These are phyloP conservation scores for Dimocarpus longan DNA, from an alignment of 345 rosid species.

Conservation along the genomic window DNA sequence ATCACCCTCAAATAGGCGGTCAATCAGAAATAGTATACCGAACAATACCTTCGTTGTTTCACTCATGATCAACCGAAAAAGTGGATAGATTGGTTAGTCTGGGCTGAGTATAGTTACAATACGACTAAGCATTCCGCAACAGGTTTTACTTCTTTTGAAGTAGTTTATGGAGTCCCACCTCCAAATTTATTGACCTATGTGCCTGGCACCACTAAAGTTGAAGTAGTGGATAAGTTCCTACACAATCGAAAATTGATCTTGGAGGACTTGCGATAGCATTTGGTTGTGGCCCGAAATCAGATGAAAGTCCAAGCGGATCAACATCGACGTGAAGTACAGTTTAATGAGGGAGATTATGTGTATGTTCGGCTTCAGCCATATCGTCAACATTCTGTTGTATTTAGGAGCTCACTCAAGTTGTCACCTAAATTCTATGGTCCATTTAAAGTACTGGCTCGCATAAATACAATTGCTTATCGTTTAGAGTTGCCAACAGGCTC, in stretches of 20 bases:
- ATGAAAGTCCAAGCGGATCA: background rate
- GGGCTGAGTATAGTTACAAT: background rate
- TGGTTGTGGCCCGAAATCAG: background rate
- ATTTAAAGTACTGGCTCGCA: background rate
- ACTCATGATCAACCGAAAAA: background rate
- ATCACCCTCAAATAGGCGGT: background rate
- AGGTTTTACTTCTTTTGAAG: background rate
- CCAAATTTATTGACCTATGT: background rate
- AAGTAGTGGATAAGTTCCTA: background rate
- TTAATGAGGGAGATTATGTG: background rate
- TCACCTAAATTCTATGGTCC: background rate
- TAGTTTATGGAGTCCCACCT: background rate
- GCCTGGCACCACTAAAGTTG: background rate
- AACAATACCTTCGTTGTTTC: background rate
- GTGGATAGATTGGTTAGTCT: background rate
- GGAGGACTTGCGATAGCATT: background rate
- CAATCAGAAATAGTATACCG: background rate
- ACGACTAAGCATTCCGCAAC: rapidly evolving
- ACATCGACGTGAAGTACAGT: background rate
- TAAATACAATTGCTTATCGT: background rate
- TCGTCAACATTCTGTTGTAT: background rate
- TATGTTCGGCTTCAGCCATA: background rate
- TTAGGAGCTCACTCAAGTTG: background rate
- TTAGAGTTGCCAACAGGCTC: background rate
- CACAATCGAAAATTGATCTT: background rate